Conservation (phyloP, 495 filamentous ascomycete species). For the Penicillium bialowiezense region DNA sequence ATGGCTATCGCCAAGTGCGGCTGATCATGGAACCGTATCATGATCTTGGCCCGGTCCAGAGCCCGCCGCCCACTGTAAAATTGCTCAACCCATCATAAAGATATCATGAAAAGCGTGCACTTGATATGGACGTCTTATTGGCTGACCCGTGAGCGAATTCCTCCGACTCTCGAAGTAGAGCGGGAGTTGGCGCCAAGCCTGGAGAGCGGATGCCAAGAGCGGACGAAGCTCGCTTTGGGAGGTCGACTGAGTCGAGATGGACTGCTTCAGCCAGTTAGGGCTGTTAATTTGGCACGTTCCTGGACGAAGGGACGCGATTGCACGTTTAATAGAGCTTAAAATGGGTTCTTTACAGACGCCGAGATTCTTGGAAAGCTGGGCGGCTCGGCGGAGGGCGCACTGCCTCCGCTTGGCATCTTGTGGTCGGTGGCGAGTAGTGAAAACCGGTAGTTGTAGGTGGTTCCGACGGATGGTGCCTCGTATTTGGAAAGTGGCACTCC, state of each 20-base stretch:
- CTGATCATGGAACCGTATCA: not conserved
- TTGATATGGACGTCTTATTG: not conserved
- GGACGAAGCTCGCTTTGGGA: not conserved
- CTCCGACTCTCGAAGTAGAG: not conserved
- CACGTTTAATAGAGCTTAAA: constrained; percentile 5
- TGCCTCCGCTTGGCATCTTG: constrained; percentile 7
- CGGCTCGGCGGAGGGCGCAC: constrained; percentile 2
- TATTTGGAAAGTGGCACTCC: too few species aligned
- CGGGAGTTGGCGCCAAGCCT: constrained; percentile 6
- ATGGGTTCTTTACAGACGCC: not conserved
- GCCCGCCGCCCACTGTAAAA: not conserved
- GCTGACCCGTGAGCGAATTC: not conserved
- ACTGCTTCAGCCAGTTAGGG: not conserved
- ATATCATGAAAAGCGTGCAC: constrained; percentile 5
- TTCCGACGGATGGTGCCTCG: too few species aligned
- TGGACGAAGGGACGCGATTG: not conserved
- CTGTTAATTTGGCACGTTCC: not conserved
- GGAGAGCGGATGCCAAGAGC: constrained; percentile 5
- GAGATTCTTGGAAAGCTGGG: constrained; percentile 2
- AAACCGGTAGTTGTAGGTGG: not conserved
- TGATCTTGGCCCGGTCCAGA: constrained; percentile 3
- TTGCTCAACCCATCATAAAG: not conserved
- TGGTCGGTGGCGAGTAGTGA: not conserved
- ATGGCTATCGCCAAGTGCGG: constrained; percentile 8
- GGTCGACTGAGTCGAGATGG: not conserved